These are phyloP conservation scores for Microcos paniculata DNA, from an alignment of 345 rosid species.

Conservation along the genomic window DNA sequence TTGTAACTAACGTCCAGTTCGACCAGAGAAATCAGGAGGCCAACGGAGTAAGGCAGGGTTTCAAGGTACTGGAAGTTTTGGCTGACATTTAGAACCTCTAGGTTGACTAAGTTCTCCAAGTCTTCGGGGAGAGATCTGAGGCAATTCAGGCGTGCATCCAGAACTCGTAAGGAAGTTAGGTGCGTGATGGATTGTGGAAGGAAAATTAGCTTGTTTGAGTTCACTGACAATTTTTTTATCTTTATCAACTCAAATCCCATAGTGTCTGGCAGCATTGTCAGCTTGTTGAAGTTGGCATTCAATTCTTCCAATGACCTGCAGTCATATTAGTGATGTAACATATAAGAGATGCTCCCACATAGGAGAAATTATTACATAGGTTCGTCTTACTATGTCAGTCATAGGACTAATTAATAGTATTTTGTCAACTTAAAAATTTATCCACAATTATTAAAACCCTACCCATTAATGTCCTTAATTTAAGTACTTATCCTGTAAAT, in stretches of 20 bases:
- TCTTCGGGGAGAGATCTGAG: conserved; percentile 71
- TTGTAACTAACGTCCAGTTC: conserved; percentile 86
- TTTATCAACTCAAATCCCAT: conserved; percentile 70
- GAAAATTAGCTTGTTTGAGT: conserved; percentile 67
- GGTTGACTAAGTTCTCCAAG: conserved; percentile 68
- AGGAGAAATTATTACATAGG: too few relatives aligned
- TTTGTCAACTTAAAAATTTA: too few relatives aligned
- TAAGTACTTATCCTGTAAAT: too few relatives aligned
- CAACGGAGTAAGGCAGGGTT: conserved; percentile 56
- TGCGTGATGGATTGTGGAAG: conserved; percentile 74
- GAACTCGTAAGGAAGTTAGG: conserved; percentile 49
- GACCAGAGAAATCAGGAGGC: conserved; percentile 67
- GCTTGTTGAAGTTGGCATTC: conserved; percentile 90
- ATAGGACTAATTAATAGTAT: too few relatives aligned
- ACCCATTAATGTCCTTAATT: too few relatives aligned
- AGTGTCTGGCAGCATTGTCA: conserved; percentile 58
- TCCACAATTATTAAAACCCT: too few relatives aligned
- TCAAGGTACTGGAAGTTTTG: conserved; percentile 80
- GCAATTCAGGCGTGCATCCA: conserved; percentile 82
- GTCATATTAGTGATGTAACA: too few relatives aligned
- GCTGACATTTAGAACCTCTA: conserved; percentile 72
- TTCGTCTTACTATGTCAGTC: too few relatives aligned
- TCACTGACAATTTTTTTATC: conserved; percentile 65
- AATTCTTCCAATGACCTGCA: conserved; percentile 78
- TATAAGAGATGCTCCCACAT: too few relatives aligned